These are phyloP conservation scores for Myriangium duriaei DNA, from an alignment of 2,329 filamentous ascomycete species.

Conservation along the genomic window DNA sequence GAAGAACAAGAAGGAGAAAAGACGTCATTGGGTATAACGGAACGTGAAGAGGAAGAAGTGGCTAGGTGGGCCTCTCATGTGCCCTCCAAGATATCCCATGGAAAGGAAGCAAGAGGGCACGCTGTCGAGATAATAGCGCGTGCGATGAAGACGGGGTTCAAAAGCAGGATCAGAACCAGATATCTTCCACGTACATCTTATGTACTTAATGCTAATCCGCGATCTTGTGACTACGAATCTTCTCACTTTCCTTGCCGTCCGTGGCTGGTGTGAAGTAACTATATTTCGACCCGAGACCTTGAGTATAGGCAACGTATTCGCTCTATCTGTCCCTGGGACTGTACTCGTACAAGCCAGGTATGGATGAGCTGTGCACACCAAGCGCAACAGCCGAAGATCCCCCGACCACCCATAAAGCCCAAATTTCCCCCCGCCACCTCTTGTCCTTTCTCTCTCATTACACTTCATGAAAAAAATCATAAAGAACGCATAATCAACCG, in stretches of 20 bases:
- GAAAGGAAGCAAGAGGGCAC: too few species aligned
- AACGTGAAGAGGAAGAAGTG: too few species aligned
- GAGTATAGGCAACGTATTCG: background rate
- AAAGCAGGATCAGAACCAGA: background rate
- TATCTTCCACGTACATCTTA: background rate
- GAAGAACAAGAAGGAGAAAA: too few species aligned
- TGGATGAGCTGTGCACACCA: too few species aligned
- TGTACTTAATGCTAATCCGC: background rate
- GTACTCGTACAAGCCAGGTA: background rate
- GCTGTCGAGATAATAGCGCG: background rate
- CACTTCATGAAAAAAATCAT: slow-evolving; percentile 9
- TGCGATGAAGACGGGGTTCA: background rate
- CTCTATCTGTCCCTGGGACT: too few species aligned
- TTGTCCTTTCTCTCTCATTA: slow-evolving; percentile 3
- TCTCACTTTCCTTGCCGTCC: background rate
- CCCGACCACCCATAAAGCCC: background rate
- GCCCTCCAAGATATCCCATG: too few species aligned
- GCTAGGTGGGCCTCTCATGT: too few species aligned
- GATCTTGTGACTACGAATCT: background rate
- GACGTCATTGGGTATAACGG: too few species aligned
- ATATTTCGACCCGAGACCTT: background rate
- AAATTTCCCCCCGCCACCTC: background rate
- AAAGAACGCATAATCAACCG: slow-evolving; percentile 10
- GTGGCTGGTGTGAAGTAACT: background rate
- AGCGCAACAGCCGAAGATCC: background rate